A percentile compares a stretch with the other conserved stretches of the same genome.
These are phyloP conservation scores for Protoeuglena noctilucae DNA, from an alignment of 139 green algal species.

Conservation along the genomic window DNA sequence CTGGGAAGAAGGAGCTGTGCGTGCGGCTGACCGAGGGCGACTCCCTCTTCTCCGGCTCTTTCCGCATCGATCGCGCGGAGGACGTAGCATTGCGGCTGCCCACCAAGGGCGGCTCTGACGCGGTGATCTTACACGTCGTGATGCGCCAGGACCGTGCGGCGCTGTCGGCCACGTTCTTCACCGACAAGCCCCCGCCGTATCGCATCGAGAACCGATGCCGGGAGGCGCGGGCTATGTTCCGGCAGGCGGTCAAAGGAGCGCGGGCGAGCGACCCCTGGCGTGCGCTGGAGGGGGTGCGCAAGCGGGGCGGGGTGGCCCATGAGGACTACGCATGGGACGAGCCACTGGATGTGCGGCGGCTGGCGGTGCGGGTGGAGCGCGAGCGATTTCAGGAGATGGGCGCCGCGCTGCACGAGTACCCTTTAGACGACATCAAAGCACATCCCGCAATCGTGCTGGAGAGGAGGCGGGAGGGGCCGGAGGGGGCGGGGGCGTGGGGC, in stretches of 20 bases:
- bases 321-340: slow-evolving; percentile 31
- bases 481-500: too few relatives aligned
- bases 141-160: slow-evolving; percentile 18
- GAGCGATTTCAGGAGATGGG: slow-evolving; percentile 1
- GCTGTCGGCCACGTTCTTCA: slow-evolving; percentile 18
- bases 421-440: slow-evolving; percentile 24
- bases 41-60: slow-evolving; percentile 6
- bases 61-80: slow-evolving; percentile 5
- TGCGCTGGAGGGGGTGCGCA: too few relatives aligned
- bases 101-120: neutral
- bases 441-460: neutral
- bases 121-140: slow-evolving; percentile 22
- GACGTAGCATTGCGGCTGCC: slow-evolving; percentile 5
- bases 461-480: too few relatives aligned
- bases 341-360: slow-evolving; percentile 6
- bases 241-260: slow-evolving; percentile 13
- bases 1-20: neutral
- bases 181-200: slow-evolving; percentile 15
- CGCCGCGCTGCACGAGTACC: slow-evolving; percentile 19
- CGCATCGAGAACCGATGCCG: slow-evolving; percentile 28
- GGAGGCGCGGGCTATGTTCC: slow-evolving; percentile 17
- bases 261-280: too few relatives aligned
- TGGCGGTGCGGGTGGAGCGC: slow-evolving; percentile 8
- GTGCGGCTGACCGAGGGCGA: neutral
- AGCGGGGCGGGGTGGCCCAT: too few relatives aligned